phyloP scores from a whole-genome alignment of 129 eudicot genomes.

The Logfia minima region DNA sequence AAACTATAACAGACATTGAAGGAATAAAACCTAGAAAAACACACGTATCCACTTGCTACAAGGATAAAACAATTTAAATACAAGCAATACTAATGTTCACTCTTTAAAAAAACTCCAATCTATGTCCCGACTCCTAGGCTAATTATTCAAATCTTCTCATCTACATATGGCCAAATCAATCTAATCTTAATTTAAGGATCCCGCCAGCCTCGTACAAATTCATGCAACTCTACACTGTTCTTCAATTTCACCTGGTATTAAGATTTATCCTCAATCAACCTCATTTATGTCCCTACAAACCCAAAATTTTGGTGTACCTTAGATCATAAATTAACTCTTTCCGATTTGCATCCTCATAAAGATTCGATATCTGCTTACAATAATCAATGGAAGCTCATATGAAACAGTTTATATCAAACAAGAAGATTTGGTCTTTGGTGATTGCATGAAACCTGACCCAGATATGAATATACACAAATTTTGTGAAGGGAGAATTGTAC shows the following conservation, averaged over 20 bases:
- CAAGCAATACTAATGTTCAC: not conserved
- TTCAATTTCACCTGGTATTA: not conserved
- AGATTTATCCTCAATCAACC: not conserved
- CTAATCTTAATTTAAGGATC: not conserved
- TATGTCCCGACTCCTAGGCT: not conserved
- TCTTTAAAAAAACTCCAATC: not conserved
- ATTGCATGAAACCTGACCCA: not conserved
- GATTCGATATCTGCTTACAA: not conserved
- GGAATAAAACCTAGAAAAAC: too few relatives aligned
- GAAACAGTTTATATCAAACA: not conserved
- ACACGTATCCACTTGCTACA: not conserved
- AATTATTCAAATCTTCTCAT: not conserved
- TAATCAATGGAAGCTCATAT: not conserved
- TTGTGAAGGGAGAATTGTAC: not conserved
- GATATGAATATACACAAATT: not conserved
- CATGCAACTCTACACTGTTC: not conserved
- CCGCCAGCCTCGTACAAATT: not conserved
- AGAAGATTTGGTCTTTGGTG: not conserved
- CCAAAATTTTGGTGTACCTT: not conserved
- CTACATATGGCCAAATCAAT: not conserved
- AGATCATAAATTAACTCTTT: not conserved
- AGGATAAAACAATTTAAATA: not conserved
- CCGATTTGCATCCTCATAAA: not conserved
- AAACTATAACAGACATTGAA: not conserved
- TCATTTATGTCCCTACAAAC: not conserved